A percentile compares a stretch with the other conserved stretches of the same genome.
Evolutionary conservation across 176 grass and related monocot species (phyloP).

Genomic region (Pharus latifolius): DNA sequence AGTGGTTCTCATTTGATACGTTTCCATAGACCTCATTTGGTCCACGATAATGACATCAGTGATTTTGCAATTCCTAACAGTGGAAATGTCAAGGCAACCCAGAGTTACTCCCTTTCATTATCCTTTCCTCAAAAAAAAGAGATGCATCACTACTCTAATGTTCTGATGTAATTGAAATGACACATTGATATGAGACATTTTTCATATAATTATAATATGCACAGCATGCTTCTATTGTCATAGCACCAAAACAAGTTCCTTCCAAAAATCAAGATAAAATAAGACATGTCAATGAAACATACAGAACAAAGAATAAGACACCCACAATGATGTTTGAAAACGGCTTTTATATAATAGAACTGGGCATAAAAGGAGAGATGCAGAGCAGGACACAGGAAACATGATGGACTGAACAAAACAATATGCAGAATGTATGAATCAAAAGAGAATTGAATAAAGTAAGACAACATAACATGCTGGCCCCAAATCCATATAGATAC

Average conservation of each 20-base stretch:
- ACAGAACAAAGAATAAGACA: neutral
- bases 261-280: neutral
- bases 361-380: neutral
- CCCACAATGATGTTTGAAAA: neutral
- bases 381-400: neutral
- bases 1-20: no score
- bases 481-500: slow-evolving; percentile 16
- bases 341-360: neutral
- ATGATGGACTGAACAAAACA: neutral
- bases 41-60: no score
- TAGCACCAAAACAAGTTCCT: neutral
- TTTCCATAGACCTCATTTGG: no score
- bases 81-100: neutral
- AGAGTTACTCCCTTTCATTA: neutral
- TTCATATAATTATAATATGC: neutral
- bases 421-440: neutral
- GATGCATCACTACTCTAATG: neutral
- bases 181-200: neutral
- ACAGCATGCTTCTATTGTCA: neutral
- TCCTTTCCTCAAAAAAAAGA: neutral
- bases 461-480: neutral
- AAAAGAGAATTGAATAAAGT: neutral
- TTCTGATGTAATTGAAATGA: neutral
- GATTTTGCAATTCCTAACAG: neutral
- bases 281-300: neutral